A percentile compares a stretch with the other conserved stretches of the same genome.
Evolutionary conservation across 257 asterid species (phyloP).

Genomic region (Scutellaria barbata): DNA sequence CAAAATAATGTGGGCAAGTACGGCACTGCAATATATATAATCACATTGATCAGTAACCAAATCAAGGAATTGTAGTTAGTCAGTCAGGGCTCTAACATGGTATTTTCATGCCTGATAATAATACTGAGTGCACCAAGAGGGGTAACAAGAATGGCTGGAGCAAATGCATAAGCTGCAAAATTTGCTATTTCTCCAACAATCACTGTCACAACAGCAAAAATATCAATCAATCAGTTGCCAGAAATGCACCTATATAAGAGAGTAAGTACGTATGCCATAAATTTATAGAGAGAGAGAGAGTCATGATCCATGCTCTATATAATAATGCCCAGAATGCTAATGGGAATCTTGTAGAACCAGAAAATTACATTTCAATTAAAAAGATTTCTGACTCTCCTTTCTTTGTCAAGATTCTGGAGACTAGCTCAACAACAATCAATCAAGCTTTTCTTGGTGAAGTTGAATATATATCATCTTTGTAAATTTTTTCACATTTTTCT

Average conservation of each 20-base stretch:
- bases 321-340: too few relatives aligned
- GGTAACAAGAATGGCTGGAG: constrained; percentile 92
- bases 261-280: constrained; percentile 12
- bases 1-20: constrained; percentile 77
- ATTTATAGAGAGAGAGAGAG: background rate
- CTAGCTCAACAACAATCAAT: background rate
- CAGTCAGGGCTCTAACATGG: constrained; percentile 23
- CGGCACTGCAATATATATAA: constrained; percentile 66
- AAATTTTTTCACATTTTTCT: background rate
- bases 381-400: constrained; percentile 1
- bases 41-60: constrained; percentile 39
- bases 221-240: constrained; percentile 14
- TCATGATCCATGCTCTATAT: background rate
- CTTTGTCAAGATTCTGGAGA: background rate
- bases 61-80: constrained; percentile 27
- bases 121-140: constrained; percentile 98
- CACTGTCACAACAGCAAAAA: constrained; percentile 60
- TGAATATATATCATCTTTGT: background rate
- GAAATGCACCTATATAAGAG: constrained; percentile 16
- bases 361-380: background rate
- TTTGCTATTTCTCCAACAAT: constrained; percentile 89
- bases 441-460: background rate
- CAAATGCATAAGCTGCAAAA: constrained; percentile 97
- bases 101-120: constrained; percentile 73
- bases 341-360: too few relatives aligned